Evolutionary conservation across 139 green algal species (phyloP).

Genomic region (Microglena sp.): DNA sequence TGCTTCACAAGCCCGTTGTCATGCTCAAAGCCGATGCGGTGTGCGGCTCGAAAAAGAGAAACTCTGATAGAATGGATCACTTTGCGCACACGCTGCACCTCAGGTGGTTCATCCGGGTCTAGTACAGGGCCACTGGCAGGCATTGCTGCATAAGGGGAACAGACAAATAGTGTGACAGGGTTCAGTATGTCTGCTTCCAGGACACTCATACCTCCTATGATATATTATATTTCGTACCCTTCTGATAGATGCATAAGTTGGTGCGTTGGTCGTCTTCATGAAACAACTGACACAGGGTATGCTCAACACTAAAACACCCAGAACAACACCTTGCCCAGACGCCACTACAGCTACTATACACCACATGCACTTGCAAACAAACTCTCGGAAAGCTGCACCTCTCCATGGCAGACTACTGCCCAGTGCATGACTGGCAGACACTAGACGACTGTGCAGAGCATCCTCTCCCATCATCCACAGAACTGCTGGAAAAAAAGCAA

Average conservation of each 20-base stretch:
- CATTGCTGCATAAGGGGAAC: not conserved
- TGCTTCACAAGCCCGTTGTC: constrained; percentile 45
- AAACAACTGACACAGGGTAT: too few species aligned
- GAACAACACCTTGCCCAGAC: too few species aligned
- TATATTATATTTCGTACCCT: not conserved
- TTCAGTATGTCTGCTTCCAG: too few species aligned
- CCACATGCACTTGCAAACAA: too few species aligned
- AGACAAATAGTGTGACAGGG: not conserved
- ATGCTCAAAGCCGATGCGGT: constrained; percentile 37
- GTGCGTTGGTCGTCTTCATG: too few species aligned
- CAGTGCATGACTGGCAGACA: not conserved
- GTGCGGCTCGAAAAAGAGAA: constrained; percentile 28
- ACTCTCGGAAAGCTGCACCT: not conserved
- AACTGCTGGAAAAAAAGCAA: not conserved
- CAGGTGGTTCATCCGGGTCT: constrained; percentile 34
- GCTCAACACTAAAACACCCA: too few species aligned
- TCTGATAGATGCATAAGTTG: not conserved
- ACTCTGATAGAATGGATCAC: constrained; percentile 37
- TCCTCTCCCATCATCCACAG: too few species aligned
- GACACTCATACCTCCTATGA: too few species aligned
- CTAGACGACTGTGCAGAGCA: too few species aligned
- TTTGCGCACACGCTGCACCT: constrained; percentile 16
- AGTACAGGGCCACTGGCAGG: constrained; percentile 17
- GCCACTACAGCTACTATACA: too few species aligned
- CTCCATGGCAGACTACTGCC: not conserved